Evolutionary conservation across 495 filamentous ascomycete genomes (phyloP).

Genomic region (Viridothelium virens): DNA sequence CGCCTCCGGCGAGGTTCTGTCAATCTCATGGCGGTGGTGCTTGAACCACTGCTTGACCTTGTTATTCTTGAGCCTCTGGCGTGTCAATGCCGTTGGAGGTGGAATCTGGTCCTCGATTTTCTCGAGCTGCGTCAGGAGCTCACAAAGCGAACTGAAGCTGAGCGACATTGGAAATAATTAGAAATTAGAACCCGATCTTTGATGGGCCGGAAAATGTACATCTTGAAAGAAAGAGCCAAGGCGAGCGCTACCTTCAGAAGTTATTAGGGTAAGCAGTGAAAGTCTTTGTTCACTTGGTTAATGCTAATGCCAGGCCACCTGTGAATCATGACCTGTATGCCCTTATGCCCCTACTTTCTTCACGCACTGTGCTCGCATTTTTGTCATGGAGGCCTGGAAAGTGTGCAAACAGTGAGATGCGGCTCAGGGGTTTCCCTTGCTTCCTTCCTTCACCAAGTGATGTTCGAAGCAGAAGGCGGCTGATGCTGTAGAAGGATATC

Average conservation of each 20-base stretch:
- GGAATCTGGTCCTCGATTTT: slow-evolving; percentile 4
- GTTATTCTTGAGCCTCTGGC: background rate
- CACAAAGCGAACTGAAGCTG: background rate
- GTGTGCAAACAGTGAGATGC: no score
- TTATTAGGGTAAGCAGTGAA: background rate
- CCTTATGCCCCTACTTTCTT: no score
- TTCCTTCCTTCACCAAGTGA: no score
- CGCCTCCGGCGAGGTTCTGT: slow-evolving; percentile 45
- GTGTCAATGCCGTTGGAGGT: background rate
- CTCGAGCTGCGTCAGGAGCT: slow-evolving; percentile 9
- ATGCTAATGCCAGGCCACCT: no score
- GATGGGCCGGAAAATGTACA: background rate
- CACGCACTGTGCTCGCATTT: no score
- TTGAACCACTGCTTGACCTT: slow-evolving; percentile 48
- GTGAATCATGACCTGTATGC: no score
- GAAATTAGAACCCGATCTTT: background rate
- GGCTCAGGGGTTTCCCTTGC: no score
- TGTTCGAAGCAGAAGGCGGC: no score
- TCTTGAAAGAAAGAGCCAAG: background rate
- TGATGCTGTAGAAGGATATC: no score
- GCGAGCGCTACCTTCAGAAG: background rate
- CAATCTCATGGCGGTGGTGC: slow-evolving; percentile 44
- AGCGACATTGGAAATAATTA: slow-evolving; percentile 1
- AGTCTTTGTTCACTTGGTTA: no score
- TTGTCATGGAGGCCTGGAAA: no score